Evolutionary conservation across 129 eudicot genomes (phyloP), one percentile per base, ranked within the genome.

Genomic region (Flaveria trinervia): DNA sequence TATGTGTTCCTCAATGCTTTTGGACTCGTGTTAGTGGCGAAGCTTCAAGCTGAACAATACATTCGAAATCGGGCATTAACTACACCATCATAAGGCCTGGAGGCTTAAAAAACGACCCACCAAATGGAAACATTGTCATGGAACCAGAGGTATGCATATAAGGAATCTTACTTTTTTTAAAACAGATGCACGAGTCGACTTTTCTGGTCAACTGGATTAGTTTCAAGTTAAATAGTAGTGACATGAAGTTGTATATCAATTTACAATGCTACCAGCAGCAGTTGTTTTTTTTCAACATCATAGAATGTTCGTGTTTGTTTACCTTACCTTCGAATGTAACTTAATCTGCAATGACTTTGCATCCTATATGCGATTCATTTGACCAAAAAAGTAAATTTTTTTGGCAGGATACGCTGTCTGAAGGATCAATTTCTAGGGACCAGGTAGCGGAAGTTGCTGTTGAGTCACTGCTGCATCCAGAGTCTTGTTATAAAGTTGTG

Each of bases 21-120:
- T 28, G 68, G 68, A 1, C 68, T 28, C 3, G 68, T 62, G 4
- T 62, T 62, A 28, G 68, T 62, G 11, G 68, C 68, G 4, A 62
- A 62, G 68, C 68, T 62, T 62, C 68, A 62, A 62, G 68, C 68
- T 62, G 68, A 62, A 5, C 68, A 62, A 7, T 28, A 89, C 72
- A 91, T 94, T 36, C 80, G 98, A 18, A 87, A 84, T 94, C 97
- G 4, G 68, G 68, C 2, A 62, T 62, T 5, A 88, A 91, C 80
- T 94, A 91, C 87, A 91, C 97, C 0, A 94, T 94, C 25, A 65
- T 94, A 69, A 87, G 98, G 80, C 98, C 98, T 16, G 98, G 98
- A 41, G 97, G 98, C 22, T 78, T 91, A 52, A 87, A 56, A 83
- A 94, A 89, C 68, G 93, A 94, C 72, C 97, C 98, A 2, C 98